Conservation (phyloP, 257 asterid genomes). For the Perilla frutescens region DNA sequence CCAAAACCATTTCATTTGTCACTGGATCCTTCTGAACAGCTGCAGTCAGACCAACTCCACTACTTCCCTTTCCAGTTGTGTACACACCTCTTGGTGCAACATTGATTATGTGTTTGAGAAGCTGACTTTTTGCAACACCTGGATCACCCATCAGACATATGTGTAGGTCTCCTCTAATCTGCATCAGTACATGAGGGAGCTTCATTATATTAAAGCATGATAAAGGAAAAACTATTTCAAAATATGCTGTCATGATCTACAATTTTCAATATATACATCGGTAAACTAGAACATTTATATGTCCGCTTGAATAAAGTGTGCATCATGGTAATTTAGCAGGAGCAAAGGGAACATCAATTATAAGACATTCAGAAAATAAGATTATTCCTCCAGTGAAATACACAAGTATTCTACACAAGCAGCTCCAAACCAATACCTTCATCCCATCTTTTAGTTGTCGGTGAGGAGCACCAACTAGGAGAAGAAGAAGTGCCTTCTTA, state of each 20-base stretch:
- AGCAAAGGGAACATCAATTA: background rate
- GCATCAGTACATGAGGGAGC: constrained; percentile 3
- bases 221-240: background rate
- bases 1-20: constrained; percentile 95
- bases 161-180: constrained; percentile 44
- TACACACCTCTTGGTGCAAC: constrained; percentile 97
- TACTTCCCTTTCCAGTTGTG: constrained; percentile 98
- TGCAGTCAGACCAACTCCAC: constrained; percentile 99
- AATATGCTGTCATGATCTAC: constrained; percentile 3
- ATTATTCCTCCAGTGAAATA: background rate
- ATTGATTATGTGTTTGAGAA: constrained; percentile 94
- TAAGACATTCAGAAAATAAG: constrained; percentile 5
- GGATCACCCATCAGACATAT: constrained; percentile 65
- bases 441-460: constrained; percentile 92
- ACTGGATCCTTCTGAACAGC: constrained; percentile 99
- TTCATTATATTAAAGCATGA: constrained; percentile 13
- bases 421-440: constrained; percentile 63
- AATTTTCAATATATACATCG: background rate
- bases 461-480: constrained; percentile 97
- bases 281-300: background rate
- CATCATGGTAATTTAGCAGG: constrained; percentile 13
- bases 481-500: constrained; percentile 95
- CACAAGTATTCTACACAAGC: constrained; percentile 6
- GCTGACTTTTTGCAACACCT: constrained; percentile 99
- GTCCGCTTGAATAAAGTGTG: background rate